A percentile compares a stretch with the other conserved stretches of the same genome.
Conservation (phyloP, 139 green algal genomes). For the Marvania coccoides region DNA sequence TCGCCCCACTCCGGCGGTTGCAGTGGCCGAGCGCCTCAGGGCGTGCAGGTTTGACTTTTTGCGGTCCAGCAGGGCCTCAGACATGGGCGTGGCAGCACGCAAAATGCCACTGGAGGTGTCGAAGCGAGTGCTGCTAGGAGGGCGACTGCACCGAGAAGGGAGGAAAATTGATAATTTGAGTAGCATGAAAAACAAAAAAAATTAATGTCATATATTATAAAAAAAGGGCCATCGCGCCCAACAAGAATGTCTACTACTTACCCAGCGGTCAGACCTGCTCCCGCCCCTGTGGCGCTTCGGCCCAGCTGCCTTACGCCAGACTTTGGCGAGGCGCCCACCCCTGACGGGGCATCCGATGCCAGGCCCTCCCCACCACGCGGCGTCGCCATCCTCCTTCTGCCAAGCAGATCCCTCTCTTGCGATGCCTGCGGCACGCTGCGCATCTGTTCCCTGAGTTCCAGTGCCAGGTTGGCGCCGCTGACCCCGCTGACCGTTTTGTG, state of each 20-base stretch:
- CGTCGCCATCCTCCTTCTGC: background rate
- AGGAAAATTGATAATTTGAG: no score
- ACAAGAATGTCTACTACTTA: no score
- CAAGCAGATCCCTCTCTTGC: background rate
- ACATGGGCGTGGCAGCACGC: background rate
- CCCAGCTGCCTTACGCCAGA: no score
- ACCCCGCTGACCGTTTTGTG: slow-evolving; percentile 8
- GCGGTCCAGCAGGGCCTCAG: background rate
- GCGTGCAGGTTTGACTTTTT: background rate
- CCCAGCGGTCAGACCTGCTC: no score
- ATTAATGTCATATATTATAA: no score
- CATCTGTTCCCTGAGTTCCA: slow-evolving; percentile 11
- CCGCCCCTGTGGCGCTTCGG: no score
- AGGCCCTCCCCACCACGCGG: background rate
- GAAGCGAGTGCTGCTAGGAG: no score
- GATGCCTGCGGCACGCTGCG: background rate
- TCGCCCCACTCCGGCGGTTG: background rate
- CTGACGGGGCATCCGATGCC: no score
- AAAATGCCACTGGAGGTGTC: background rate
- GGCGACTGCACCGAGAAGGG: no score
- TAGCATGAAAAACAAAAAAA: no score
- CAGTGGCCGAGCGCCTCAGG: background rate
- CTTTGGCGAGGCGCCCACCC: no score
- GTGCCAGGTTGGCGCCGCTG: slow-evolving; percentile 5
- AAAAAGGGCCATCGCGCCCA: no score